Percentiles rank a stretch among this genome's conserved stretches.
These are phyloP conservation scores for Trichoderma asperelloides DNA, from an alignment of 495 filamentous ascomycete species.

Conservation along the genomic window DNA sequence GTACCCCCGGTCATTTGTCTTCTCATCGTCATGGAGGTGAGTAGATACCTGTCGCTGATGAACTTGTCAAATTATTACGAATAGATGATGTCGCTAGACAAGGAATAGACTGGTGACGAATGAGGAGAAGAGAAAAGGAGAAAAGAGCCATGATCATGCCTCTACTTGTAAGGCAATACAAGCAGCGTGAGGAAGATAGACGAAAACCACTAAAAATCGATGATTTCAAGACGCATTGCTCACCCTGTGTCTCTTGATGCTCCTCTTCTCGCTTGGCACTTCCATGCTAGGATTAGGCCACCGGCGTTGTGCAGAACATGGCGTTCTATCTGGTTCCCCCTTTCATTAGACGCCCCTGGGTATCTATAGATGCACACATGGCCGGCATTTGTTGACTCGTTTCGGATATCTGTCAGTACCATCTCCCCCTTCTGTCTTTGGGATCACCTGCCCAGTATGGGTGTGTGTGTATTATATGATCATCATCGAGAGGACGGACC, in stretches of 20 bases:
- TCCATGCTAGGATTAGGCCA: slow-evolving; percentile 4
- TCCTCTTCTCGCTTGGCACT: slow-evolving; percentile 1
- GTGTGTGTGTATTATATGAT: neutral
- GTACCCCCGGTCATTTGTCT: too few relatives aligned
- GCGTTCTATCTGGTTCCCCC: neutral
- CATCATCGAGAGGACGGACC: neutral
- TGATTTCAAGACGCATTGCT: neutral
- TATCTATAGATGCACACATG: neutral
- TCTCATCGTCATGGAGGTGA: too few relatives aligned
- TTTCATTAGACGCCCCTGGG: neutral
- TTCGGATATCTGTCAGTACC: neutral
- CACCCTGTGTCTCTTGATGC: neutral
- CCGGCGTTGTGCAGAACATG: neutral
- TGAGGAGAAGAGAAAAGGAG: neutral
- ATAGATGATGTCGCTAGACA: too few relatives aligned
- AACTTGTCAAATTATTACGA: too few relatives aligned
- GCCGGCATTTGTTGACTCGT: neutral
- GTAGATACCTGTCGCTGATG: too few relatives aligned
- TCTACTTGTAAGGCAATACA: neutral
- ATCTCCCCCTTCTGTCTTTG: neutral
- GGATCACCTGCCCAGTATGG: neutral
- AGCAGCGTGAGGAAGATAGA: neutral
- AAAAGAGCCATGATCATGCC: neutral
- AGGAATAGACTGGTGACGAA: too few relatives aligned
- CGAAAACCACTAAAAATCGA: neutral